phyloP scores from a whole-genome alignment of 2,329 filamentous ascomycete species.

The Sporothrix mexicana region DNA sequence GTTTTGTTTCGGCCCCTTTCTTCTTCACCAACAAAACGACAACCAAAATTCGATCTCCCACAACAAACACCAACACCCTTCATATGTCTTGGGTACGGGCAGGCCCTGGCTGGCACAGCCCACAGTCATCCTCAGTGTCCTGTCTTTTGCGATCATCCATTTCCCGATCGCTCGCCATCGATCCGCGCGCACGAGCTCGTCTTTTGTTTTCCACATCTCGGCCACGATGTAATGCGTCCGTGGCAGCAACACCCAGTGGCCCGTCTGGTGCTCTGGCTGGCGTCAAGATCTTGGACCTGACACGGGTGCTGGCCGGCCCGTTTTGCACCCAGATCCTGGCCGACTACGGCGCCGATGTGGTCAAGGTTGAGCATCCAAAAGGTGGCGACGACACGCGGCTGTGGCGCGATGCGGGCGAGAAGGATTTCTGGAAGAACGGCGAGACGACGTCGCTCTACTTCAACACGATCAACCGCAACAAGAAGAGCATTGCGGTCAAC shows the following conservation, averaged over 20 bases:
- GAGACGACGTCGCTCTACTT: conserved; percentile 39
- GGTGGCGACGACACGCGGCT: conserved; percentile 39
- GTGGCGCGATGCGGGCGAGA: conserved; percentile 12
- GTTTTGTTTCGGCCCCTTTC: not conserved
- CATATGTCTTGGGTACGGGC: conserved; percentile 14
- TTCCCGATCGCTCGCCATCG: not conserved
- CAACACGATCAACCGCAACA: conserved; percentile 33
- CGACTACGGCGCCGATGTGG: conserved; percentile 52
- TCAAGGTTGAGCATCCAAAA: conserved; percentile 51
- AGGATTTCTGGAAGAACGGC: conserved; percentile 14
- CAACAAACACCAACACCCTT: not conserved
- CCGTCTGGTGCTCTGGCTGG: not conserved
- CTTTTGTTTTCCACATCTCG: not conserved
- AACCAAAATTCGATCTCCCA: not conserved
- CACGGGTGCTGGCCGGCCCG: conserved; percentile 40
- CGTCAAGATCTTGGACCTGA: conserved; percentile 31
- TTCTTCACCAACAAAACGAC: not conserved
- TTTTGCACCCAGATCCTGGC: conserved; percentile 53
- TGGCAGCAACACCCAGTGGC: not conserved
- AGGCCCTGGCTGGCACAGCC: not conserved
- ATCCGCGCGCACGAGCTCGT: not conserved
- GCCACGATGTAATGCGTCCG: not conserved
- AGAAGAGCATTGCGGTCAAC: conserved; percentile 29
- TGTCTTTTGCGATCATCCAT: not conserved
- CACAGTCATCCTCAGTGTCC: not conserved